phyloP scores from a whole-genome alignment of 2,329 filamentous ascomycete genomes.

The Ophiocordyceps sinensis region DNA sequence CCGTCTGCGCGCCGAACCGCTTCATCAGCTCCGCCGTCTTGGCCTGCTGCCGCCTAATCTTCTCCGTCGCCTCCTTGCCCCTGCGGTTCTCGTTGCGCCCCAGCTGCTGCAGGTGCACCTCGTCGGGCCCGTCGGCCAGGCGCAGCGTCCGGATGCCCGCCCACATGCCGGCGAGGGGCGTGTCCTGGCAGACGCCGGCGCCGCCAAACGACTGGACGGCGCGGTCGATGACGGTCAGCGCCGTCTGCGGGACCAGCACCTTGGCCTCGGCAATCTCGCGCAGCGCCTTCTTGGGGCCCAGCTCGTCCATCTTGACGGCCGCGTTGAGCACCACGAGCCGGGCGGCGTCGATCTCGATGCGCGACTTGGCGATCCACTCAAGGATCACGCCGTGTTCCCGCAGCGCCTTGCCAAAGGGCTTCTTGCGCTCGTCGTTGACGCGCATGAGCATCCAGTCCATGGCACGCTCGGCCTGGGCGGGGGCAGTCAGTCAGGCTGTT shows the following conservation, averaged over 20 bases:
- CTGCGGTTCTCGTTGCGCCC: conserved; percentile 68
- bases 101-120: conserved; percentile 79
- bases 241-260: conserved; percentile 71
- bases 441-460: conserved; percentile 91
- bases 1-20: conserved; percentile 33
- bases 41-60: conserved; percentile 48
- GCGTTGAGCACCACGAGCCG: conserved; percentile 87
- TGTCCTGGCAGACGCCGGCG: conserved; percentile 86
- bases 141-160: conserved; percentile 66
- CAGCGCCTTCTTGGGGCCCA: conserved; percentile 75
- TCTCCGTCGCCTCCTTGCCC: conserved; percentile 42
- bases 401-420: conserved; percentile 78
- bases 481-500: background rate
- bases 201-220: conserved; percentile 88
- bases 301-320: conserved; percentile 83
- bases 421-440: conserved; percentile 84
- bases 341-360: conserved; percentile 86
- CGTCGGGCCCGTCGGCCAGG: conserved; percentile 87
- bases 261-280: conserved; percentile 95
- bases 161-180: conserved; percentile 77
- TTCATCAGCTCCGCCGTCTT: conserved; percentile 52
- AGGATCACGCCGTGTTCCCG: conserved; percentile 86
- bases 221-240: conserved; percentile 79
- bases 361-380: conserved; percentile 83
- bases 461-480: conserved; percentile 59